Base-by-base conservation (phyloP, 163 green algal genomes). In the Scenedesmus sp. region DNA sequence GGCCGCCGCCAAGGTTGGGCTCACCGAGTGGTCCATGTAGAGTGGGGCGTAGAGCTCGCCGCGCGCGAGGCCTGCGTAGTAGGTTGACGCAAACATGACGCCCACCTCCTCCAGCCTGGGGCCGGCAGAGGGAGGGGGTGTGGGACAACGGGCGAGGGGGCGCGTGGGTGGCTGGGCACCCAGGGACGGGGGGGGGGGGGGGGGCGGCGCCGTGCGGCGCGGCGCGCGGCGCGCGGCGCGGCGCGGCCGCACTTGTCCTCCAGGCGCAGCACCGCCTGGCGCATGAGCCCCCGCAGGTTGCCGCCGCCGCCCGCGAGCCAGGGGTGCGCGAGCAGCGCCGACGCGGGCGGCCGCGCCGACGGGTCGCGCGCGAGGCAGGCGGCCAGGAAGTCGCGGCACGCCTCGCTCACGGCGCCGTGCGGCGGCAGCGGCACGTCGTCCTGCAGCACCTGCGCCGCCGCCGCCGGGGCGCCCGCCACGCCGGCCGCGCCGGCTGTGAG, bases 301-400 rank as follows among this genome's bases (percentile, higher is more conserved):
- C 48, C 15, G 54, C 22, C 4, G 34, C 57, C 5, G 79, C 83
- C 86, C 90, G 86, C 69, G 17, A 98, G 83, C 75, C 92, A 98
- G 13, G 94, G 90, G 82, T 98, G 94, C 10, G 26, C 34, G 45
- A 97, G 84, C 67, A 97, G 87, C 56, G 89, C 60, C 47, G 92
- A 83, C 7, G 93, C 94, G 4, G 83, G 88, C 4, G 92, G 89
- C 2, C 95, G 84, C 80, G 86, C 60, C 36, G 75, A 60, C 1
- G 95, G 93, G 73, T 98, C 93, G 36, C 93, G 95, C 2, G 84
- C 66, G 70, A 98, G 86, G 70, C 91, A 97, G 3, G 60, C 56
- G 9, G 54, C 44, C 42, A 98, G 77, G 70, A 98, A 97, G 84
- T 97, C 92, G 11, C 87, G 83, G 47, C 96, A 91, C 79, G 93